A percentile compares a stretch with the other conserved stretches of the same genome.
phyloP scores from a whole-genome alignment of 768 basidiomycete species.

The Leccinum imitatum region DNA sequence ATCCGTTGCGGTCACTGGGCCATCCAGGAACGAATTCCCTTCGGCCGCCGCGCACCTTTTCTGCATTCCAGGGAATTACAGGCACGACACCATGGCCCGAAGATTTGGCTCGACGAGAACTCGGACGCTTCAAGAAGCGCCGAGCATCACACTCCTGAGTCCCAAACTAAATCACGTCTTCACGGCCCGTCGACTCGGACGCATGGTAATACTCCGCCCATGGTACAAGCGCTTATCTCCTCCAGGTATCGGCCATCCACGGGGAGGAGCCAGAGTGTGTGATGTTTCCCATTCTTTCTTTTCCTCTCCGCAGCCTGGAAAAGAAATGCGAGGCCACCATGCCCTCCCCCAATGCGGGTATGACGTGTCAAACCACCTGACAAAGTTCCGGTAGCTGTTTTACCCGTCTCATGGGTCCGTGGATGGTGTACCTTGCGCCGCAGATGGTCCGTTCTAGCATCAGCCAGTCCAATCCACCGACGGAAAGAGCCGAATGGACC shows the following conservation, averaged over 20 bases:
- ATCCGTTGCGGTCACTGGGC: constrained; percentile 19
- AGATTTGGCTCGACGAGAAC: constrained; percentile 13
- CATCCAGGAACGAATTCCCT: constrained; percentile 25
- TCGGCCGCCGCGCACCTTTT: constrained; percentile 26
- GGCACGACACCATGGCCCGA: constrained; percentile 16
- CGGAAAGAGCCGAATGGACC: neutral
- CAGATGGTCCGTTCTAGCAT: constrained; percentile 3
- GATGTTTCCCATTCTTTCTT: neutral
- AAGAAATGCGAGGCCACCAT: neutral
- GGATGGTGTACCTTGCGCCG: constrained; percentile 3
- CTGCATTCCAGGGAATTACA: constrained; percentile 20
- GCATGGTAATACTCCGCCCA: constrained; percentile 1
- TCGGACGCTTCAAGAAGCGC: constrained; percentile 16
- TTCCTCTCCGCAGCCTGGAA: constrained; percentile 2
- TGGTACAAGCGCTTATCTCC: constrained; percentile 6
- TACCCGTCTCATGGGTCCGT: neutral
- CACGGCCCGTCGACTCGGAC: neutral
- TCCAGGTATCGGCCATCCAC: constrained; percentile 2
- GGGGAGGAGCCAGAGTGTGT: neutral
- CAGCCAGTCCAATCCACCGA: constrained; percentile 3
- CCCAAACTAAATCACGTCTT: constrained; percentile 12
- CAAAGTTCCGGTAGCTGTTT: neutral
- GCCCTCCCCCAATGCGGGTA: neutral
- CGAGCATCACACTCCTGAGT: constrained; percentile 1
- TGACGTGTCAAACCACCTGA: neutral